phyloP scores from a whole-genome alignment of 306 rosid species.

The Quercus robur region DNA sequence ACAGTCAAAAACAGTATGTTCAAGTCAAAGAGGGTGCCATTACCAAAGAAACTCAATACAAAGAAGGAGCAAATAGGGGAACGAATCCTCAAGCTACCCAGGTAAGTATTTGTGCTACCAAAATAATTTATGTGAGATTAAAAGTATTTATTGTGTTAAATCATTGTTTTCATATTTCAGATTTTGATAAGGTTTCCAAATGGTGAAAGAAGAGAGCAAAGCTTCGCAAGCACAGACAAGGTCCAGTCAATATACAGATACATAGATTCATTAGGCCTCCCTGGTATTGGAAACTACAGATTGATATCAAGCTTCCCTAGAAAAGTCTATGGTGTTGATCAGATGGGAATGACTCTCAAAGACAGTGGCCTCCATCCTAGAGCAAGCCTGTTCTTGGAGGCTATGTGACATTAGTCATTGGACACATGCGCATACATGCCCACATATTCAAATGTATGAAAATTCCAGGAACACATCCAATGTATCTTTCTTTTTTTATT shows the following conservation, averaged over 20 bases:
- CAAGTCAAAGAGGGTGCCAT: constrained; percentile 32
- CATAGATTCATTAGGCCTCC: constrained; percentile 58
- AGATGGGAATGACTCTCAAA: constrained; percentile 71
- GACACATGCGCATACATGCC: neutral
- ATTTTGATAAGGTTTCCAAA: constrained; percentile 80
- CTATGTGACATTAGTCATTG: constrained; percentile 13
- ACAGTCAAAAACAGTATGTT: constrained; percentile 22
- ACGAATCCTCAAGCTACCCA: constrained; percentile 49
- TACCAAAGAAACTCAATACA: constrained; percentile 27
- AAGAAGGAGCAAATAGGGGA: constrained; percentile 32
- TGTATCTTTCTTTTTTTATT: neutral
- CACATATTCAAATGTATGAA: no score
- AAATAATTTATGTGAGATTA: neutral
- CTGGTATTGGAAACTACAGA: constrained; percentile 54
- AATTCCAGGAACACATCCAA: neutral
- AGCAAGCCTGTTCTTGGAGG: constrained; percentile 71
- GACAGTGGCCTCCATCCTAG: constrained; percentile 72
- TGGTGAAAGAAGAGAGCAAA: constrained; percentile 77
- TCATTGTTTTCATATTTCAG: constrained; percentile 23
- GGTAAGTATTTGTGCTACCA: constrained; percentile 23
- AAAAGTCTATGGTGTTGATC: constrained; percentile 58
- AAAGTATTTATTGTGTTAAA: neutral
- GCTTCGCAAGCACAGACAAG: constrained; percentile 59
- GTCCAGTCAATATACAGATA: constrained; percentile 60
- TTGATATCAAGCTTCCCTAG: constrained; percentile 78